phyloP scores from a whole-genome alignment of 176 grass and related monocot genomes.

The Carex cristatella region DNA sequence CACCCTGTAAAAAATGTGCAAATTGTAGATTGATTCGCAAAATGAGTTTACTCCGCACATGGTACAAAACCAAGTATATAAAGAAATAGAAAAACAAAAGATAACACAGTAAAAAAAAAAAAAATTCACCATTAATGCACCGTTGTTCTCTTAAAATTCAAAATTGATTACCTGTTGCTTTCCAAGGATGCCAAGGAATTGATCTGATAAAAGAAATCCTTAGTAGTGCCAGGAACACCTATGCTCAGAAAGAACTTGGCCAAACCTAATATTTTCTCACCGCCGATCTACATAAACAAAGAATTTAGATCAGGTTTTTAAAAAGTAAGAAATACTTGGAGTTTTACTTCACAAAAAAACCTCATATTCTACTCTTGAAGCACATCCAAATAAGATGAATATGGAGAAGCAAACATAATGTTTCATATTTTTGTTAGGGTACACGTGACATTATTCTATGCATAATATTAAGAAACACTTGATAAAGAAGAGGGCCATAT shows the following conservation, averaged over 20 bases:
- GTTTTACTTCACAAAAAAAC: too few species aligned
- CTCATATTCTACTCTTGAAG: neutral
- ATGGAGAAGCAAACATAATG: neutral
- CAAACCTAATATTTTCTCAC: slow-evolving; percentile 76
- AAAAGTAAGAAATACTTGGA: neutral
- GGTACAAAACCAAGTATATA: neutral
- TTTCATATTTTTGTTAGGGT: neutral
- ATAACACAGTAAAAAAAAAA: neutral
- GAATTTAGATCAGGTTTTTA: neutral
- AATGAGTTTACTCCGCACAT: neutral
- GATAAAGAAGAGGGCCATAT: neutral
- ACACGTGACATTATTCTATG: neutral
- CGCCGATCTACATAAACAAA: slow-evolving; percentile 54
- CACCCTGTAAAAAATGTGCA: slow-evolving; percentile 44
- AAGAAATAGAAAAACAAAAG: neutral
- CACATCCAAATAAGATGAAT: neutral
- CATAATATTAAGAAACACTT: neutral
- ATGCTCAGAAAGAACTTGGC: slow-evolving; percentile 89
- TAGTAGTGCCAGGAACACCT: slow-evolving; percentile 61
- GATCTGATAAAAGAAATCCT: slow-evolving; percentile 74
- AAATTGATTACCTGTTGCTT: slow-evolving; percentile 59
- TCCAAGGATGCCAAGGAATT: slow-evolving; percentile 70
- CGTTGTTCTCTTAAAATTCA: neutral
- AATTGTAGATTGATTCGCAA: slow-evolving; percentile 24
- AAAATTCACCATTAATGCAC: neutral